Base-by-base conservation (phyloP, 306 rosid genomes). In the Glycyrrhiza uralensis region DNA sequence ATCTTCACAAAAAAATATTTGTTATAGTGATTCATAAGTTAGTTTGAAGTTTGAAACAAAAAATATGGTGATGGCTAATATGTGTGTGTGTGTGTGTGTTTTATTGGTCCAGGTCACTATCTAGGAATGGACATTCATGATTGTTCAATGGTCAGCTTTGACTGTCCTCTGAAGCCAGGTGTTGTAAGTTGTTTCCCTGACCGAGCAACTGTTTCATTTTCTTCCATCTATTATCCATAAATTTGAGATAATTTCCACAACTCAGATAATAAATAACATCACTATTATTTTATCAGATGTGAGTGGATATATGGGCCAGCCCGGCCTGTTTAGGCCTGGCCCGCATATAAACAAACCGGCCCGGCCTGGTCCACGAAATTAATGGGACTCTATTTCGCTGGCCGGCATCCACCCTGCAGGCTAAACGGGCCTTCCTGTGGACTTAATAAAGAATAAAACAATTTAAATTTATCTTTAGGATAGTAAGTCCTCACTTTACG, bases 61-160 rank as follows among this genome's bases (percentile, higher is more conserved):
- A 60, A 62, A 30, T 14, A 41, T 32, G 46, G 30, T 63, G 59
- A 18, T 80, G 30, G 45, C 29, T 71, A 74, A 47, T n/a, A n/a
- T n/a, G n/a, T n/a, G n/a, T n/a, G n/a, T n/a, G n/a, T n/a, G n/a
- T n/a, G n/a, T n/a, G n/a, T n/a, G n/a, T n/a, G 15, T 52, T 38
- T 58, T 70, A 11, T 77, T 71, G 71, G 57, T 77, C 36, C 84
- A 89, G 99, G 99, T 75, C 97, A 94, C 80, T 91, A 91, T 79
- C 87, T 94, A 19, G 97, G 99, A 75, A 91, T 88, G 97, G 97
- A 91, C 58, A 86, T 94, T 52, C 99, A 94, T 74, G 98, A 94
- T 81, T 89, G 91, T 77, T 82, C 96, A 50, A 83, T 7, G 71
- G 49, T 94, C 80, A 85, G 84, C 81, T 85, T 77, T 49, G 90